Base-by-base conservation (phyloP, 371 early-diverging fungal genomes). In the Umbelopsis sp. region DNA sequence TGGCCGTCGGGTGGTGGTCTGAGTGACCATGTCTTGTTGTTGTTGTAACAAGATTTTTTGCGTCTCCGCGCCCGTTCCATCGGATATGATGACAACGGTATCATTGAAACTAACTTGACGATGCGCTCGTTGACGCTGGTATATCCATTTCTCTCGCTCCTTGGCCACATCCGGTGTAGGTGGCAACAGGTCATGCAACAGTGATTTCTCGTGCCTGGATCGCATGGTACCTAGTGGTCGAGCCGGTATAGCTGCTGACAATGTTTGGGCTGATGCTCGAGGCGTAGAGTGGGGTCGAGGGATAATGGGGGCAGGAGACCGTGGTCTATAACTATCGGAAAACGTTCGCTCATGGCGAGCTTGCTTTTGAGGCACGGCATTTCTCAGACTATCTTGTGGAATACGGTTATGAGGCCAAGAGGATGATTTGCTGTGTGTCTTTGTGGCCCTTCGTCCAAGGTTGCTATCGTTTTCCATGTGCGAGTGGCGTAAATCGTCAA, bases 51-150 rank as follows among this genome's bases (percentile, higher is more conserved):
- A 25, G 57, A 18, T 37, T 3, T 57, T 29, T 57, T 57, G 29
- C 57, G 57, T 35, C 57, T 57, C 57, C 57, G 57, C 57, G 18
- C 35, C 52, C 52, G 52, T 51, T 20, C 52, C 35, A 57, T 57
- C 57, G 35, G 57, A 57, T 35, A 57, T 57, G 35, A 57, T 29
- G 29, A 57, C 57, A 24, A 57, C 57, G 7, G 57, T 57, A 25
- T 57, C 57, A n/a, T 35, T 57, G 35, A 57, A 57, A 32, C 57
- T 57, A 57, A 57, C 57, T 57, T 29, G 35, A 57, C 57, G 57
- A 57, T 35, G 7, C 12, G 41, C 41, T 41, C 41, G 41, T 10
- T 41, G 20, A 12, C 22, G 52, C 8, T 51, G 52, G 22, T 25
- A 51, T 51, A 51, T 22, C 57, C 57, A 57, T 9, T 35, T 25